Conservation (phyloP, 345 rosid genomes). For the Melaleuca quinquenervia region DNA sequence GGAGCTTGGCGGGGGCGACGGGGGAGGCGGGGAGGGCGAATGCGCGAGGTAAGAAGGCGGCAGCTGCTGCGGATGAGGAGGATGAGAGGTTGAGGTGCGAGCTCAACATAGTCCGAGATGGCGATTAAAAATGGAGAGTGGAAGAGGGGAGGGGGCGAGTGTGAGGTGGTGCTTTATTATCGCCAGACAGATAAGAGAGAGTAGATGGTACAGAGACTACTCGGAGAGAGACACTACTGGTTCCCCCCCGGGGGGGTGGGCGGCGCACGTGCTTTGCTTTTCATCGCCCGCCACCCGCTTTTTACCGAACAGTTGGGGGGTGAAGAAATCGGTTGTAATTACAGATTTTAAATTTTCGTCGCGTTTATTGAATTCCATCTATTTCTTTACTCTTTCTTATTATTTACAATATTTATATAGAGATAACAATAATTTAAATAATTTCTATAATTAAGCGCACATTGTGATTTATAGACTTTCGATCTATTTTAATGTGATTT, state of each 20-base stretch:
- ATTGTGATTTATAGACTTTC: too few relatives aligned
- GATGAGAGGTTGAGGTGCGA: neutral
- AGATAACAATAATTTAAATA: too few relatives aligned
- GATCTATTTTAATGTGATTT: too few relatives aligned
- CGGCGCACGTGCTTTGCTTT: neutral
- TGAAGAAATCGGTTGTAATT: too few relatives aligned
- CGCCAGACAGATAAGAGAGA: neutral
- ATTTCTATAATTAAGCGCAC: too few relatives aligned
- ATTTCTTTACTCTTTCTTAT: too few relatives aligned
- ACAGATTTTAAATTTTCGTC: too few relatives aligned
- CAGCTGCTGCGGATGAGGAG: neutral
- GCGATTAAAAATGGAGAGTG: conserved; percentile 5
- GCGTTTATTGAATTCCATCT: too few relatives aligned
- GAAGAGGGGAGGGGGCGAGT: neutral
- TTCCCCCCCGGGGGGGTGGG: too few relatives aligned
- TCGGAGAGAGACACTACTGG: neutral
- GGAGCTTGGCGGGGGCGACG: neutral
- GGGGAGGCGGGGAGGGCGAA: conserved; percentile 11
- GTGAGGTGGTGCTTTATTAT: neutral
- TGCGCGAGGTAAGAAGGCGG: neutral
- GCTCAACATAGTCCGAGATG: neutral
- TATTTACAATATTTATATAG: too few relatives aligned
- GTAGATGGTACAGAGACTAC: too few relatives aligned
- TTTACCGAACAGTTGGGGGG: too few relatives aligned
- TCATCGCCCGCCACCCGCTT: neutral